A percentile compares a stretch with the other conserved stretches of the same genome.
Conservation (phyloP, 495 filamentous ascomycete genomes). For the Glarea lozoyensis region DNA sequence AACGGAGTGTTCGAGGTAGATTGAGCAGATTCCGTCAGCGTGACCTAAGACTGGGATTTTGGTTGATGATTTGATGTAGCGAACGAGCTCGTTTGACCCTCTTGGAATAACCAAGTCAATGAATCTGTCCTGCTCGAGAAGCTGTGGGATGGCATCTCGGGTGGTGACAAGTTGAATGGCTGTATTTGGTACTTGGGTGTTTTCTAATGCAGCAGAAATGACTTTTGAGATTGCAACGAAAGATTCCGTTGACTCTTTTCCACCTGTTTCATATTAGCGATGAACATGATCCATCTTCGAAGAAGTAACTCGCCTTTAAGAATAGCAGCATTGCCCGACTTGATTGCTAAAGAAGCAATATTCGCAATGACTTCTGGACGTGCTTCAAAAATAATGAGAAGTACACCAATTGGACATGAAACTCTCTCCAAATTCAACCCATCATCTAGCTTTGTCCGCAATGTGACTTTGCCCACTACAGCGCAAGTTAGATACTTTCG, state of each 20-base stretch:
- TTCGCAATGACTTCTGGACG: constrained; percentile 98
- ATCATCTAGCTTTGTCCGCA: constrained; percentile 83
- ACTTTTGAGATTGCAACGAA: constrained; percentile 81
- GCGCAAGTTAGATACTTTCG: neutral
- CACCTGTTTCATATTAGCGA: constrained; percentile 43
- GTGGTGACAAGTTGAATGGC: constrained; percentile 91
- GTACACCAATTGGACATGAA: constrained; percentile 88
- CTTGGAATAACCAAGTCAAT: constrained; percentile 95
- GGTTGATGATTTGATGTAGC: constrained; percentile 80
- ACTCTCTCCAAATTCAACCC: constrained; percentile 76
- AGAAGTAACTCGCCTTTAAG: constrained; percentile 58
- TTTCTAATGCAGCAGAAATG: constrained; percentile 70
- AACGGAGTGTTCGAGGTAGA: constrained; percentile 79
- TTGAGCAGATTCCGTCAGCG: constrained; percentile 86
- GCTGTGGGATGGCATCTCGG: constrained; percentile 74
- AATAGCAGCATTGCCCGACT: constrained; percentile 95
- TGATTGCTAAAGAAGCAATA: constrained; percentile 92
- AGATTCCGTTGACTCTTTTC: constrained; percentile 90
- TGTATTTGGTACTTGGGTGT: constrained; percentile 70
- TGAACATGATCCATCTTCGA: neutral
- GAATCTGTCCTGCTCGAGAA: constrained; percentile 72
- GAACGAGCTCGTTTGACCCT: constrained; percentile 87
- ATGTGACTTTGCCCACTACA: constrained; percentile 73
- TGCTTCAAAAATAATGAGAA: constrained; percentile 96
- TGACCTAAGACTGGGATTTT: constrained; percentile 95